Evolutionary conservation across 1,139 yeast genomes (phyloP).

Genomic region (Pichia inconspicua): DNA sequence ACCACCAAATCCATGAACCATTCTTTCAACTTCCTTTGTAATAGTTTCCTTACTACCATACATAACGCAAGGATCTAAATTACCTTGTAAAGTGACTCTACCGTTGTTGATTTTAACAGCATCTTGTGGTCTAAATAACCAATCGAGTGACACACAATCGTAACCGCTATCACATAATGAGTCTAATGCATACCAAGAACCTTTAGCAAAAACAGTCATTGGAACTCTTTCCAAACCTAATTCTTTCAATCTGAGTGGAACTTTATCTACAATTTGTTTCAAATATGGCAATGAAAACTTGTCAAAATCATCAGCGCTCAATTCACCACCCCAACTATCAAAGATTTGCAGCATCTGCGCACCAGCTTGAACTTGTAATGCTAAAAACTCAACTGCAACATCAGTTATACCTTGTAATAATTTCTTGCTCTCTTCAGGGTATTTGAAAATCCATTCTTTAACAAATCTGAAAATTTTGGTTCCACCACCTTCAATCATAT

Average conservation of each 20-base stretch:
- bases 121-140: conserved; percentile 80
- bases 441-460: conserved; percentile 83
- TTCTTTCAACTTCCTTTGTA: conserved; percentile 69
- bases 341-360: conserved; percentile 96
- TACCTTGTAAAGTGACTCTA: conserved; percentile 87
- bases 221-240: conserved; percentile 77
- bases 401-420: conserved; percentile 76
- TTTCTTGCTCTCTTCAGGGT: conserved; percentile 63
- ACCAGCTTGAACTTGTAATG: conserved; percentile 93
- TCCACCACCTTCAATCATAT: conserved; percentile 98
- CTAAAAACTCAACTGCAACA: conserved; percentile 85
- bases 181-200: conserved; percentile 96
- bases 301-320: conserved; percentile 80
- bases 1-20: conserved; percentile 87
- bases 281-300: conserved; percentile 87
- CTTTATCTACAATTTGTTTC: conserved; percentile 60
- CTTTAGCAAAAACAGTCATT: conserved; percentile 85
- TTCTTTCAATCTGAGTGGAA: conserved; percentile 64
- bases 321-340: conserved; percentile 97
- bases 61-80: conserved; percentile 89
- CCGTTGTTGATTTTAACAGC: conserved; percentile 75
- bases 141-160: conserved; percentile 82
- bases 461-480: conserved; percentile 85
- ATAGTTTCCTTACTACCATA: conserved; percentile 84
- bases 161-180: conserved; percentile 80